phyloP scores from a whole-genome alignment of 2,329 filamentous ascomycete species.

The Colletotrichum nymphaeae region DNA sequence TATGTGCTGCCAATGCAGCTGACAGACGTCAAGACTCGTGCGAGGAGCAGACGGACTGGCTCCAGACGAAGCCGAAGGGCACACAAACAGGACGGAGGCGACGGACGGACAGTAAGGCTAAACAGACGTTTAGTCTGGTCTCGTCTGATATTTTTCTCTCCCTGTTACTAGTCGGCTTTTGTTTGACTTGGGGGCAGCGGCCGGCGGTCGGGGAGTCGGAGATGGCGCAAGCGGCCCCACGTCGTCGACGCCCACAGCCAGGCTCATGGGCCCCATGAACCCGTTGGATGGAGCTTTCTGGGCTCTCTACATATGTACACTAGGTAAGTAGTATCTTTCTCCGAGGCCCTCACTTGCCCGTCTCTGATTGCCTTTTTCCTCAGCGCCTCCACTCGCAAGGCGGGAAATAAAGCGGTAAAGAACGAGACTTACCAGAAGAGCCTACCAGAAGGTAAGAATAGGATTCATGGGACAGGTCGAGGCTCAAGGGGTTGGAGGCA shows the following conservation, averaged over 20 bases:
- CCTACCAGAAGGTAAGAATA: conserved; percentile 6
- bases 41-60: conserved; percentile 10
- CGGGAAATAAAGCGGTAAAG: conserved; percentile 24
- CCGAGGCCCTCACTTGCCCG: conserved; percentile 3
- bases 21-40: conserved; percentile 11
- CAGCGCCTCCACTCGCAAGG: conserved; percentile 15
- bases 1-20: conserved; percentile 6
- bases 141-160: conserved; percentile 12
- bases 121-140: conserved; percentile 7
- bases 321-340: neutral
- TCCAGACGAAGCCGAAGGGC: neutral
- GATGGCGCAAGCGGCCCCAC: conserved; percentile 28
- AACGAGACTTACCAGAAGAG: conserved; percentile 9
- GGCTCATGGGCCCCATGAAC: conserved; percentile 2
- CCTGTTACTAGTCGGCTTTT: neutral
- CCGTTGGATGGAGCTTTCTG: conserved; percentile 1
- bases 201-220: conserved; percentile 15
- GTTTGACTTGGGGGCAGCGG: conserved; percentile 10
- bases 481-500: conserved; percentile 25
- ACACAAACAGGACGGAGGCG: neutral
- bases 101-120: conserved; percentile 11
- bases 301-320: neutral
- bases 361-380: neutral
- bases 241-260: neutral
- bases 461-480: conserved; percentile 3